Percentiles rank a stretch among this genome's conserved stretches.
phyloP scores from a whole-genome alignment of 345 rosid species.

The Cardamine occulta region DNA sequence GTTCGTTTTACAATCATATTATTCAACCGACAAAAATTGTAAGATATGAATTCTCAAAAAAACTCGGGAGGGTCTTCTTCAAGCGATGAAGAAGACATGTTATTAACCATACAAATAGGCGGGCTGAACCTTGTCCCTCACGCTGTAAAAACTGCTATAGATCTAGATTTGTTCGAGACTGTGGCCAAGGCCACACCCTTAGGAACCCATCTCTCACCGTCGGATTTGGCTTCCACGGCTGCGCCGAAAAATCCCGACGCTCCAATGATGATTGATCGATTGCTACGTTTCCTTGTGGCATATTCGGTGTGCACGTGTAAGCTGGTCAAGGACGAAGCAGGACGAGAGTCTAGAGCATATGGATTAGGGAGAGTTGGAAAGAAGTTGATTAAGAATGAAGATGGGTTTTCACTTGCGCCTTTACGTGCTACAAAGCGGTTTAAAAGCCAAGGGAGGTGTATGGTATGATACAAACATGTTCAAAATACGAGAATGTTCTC shows the following conservation, averaged over 20 bases:
- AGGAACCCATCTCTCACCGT: conserved; percentile 17
- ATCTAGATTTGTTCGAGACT: conserved; percentile 23
- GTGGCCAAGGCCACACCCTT: conserved; percentile 8
- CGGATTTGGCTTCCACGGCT: conserved; percentile 22
- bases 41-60: neutral
- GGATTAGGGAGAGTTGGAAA: conserved; percentile 26
- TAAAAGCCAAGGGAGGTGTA: neutral
- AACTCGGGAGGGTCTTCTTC: neutral
- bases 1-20: neutral
- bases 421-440: neutral
- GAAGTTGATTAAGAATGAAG: conserved; percentile 20
- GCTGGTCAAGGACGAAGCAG: conserved; percentile 24
- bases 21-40: neutral
- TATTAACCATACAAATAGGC: conserved; percentile 7
- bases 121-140: neutral
- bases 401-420: conserved; percentile 16
- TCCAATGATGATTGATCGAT: conserved; percentile 29
- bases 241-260: conserved; percentile 20
- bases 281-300: conserved; percentile 29
- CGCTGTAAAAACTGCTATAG: neutral
- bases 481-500: neutral
- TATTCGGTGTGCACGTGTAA: conserved; percentile 32
- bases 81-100: conserved; percentile 7
- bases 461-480: conserved; percentile 14
- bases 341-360: conserved; percentile 7